phyloP scores from a whole-genome alignment of 176 grass and related monocot genomes.

The Carex scoparia region DNA sequence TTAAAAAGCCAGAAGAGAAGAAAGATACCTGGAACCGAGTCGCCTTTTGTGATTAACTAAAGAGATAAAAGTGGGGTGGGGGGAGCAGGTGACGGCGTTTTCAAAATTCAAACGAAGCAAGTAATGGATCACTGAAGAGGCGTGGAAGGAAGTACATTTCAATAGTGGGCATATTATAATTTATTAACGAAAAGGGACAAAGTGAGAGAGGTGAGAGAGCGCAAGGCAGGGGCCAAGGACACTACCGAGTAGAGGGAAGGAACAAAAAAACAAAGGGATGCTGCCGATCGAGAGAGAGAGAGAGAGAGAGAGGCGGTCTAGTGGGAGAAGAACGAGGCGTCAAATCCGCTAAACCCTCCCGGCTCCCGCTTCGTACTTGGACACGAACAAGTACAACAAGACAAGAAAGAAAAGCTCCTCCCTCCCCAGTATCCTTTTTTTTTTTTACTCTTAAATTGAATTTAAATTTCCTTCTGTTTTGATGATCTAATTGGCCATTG shows the following conservation, averaged over 20 bases:
- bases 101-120: conserved; percentile 28
- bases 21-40: conserved; percentile 8
- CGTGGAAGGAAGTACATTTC: neutral
- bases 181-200: neutral
- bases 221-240: neutral
- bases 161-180: neutral
- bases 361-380: neutral
- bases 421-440: neutral
- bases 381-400: neutral
- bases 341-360: neutral
- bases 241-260: neutral
- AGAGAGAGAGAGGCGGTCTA: neutral
- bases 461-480: neutral
- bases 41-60: conserved; percentile 15
- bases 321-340: conserved; percentile 3
- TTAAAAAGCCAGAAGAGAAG: conserved; percentile 20
- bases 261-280: conserved; percentile 7
- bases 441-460: neutral
- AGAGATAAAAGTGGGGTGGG: conserved; percentile 5
- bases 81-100: conserved; percentile 1
- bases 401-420: neutral
- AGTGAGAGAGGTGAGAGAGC: neutral
- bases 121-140: neutral
- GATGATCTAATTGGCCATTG: neutral
- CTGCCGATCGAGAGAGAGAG: neutral